These are phyloP conservation scores for Sphaerulina populicola DNA, from an alignment of 2,329 filamentous ascomycete species.

Conservation along the genomic window DNA sequence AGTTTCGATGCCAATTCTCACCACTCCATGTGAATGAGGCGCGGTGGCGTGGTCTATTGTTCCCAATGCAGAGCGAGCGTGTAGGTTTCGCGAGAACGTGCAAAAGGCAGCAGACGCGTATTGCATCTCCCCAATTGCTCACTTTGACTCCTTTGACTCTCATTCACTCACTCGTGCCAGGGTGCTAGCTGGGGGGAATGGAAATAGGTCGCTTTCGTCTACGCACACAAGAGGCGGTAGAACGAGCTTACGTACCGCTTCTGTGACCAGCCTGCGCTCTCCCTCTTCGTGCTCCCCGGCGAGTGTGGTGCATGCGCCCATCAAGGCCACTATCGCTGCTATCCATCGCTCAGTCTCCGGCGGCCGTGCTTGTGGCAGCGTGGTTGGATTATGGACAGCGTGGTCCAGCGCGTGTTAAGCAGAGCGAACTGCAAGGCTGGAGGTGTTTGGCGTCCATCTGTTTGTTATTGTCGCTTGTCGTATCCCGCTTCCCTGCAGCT, in stretches of 20 bases:
- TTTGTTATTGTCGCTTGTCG: background rate
- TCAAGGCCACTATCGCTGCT: background rate
- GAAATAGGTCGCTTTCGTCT: background rate
- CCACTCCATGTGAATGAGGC: background rate
- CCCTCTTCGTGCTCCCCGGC: background rate
- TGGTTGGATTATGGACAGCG: background rate
- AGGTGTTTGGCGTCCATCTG: background rate
- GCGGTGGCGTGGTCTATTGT: background rate
- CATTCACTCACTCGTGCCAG: too few species aligned
- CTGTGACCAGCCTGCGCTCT: background rate
- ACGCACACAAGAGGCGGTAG: background rate
- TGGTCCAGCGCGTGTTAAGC: background rate
- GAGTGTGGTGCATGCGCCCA: background rate
- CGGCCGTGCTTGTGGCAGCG: too few species aligned
- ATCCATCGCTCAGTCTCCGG: background rate
- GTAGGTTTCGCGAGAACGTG: background rate
- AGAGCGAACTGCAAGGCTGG: background rate
- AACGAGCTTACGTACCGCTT: background rate
- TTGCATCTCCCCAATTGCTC: too few species aligned
- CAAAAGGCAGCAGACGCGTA: background rate
- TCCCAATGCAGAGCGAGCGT: background rate
- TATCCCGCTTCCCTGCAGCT: background rate
- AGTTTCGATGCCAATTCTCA: too few species aligned
- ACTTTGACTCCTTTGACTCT: too few species aligned
- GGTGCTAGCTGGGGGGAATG: background rate